These are phyloP conservation scores for Moesziomyces antarcticus DNA, from an alignment of 1,284 basidiomycete species.

Conservation along the genomic window DNA sequence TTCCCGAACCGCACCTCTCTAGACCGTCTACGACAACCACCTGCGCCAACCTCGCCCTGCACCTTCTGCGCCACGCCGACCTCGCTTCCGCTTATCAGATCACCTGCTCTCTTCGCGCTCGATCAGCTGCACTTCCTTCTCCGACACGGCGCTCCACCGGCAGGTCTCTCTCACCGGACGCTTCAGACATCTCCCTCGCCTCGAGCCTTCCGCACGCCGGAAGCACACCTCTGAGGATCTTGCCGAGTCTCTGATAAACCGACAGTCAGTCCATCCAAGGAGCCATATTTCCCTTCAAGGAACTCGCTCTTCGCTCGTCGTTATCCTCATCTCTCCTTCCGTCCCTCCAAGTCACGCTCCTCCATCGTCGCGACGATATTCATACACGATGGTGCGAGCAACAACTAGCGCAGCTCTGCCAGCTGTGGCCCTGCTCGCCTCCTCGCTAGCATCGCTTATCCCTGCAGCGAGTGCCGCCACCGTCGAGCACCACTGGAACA, in stretches of 20 bases:
- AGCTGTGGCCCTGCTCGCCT: constrained; percentile 26
- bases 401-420: constrained; percentile 10
- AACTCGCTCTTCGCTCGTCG: constrained; percentile 1
- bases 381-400: constrained; percentile 18
- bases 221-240: no score
- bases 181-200: not conserved
- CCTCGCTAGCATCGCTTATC: constrained; percentile 19
- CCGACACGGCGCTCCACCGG: no score
- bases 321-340: not conserved
- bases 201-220: not conserved
- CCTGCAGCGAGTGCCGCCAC: constrained; percentile 41
- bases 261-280: not conserved
- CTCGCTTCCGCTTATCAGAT: constrained; percentile 14
- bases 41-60: not conserved
- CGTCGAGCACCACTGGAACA: constrained; percentile 73
- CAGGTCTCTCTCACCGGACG: no score
- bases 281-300: not conserved
- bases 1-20: constrained; percentile 4
- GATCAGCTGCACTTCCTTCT: not conserved
- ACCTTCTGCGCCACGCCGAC: no score
- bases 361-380: not conserved
- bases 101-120: not conserved
- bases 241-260: no score
- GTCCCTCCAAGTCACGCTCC: not conserved
- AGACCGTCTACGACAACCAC: constrained; percentile 4